A percentile compares a stretch with the other conserved stretches of the same genome.
Evolutionary conservation across 2,329 filamentous ascomycete genomes (phyloP).

Genomic region (Aspergillus hiratsukae): DNA sequence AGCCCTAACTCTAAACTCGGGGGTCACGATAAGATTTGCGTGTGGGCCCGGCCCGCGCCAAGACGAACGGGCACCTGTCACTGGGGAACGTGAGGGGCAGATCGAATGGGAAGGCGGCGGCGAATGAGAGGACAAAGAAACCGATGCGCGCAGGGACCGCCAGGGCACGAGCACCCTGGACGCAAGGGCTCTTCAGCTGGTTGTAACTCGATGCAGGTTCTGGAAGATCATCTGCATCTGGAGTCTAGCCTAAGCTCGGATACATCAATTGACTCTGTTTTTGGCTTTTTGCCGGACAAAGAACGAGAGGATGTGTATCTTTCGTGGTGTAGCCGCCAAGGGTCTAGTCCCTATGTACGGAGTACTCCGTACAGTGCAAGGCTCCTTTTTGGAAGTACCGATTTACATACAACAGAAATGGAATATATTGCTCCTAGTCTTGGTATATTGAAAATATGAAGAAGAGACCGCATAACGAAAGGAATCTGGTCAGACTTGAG

Average conservation of each 20-base stretch:
- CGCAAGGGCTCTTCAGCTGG: neutral
- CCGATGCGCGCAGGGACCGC: neutral
- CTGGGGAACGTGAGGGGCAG: neutral
- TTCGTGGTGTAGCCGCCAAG: neutral
- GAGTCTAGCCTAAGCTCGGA: neutral
- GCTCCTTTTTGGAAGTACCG: neutral
- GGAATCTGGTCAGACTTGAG: neutral
- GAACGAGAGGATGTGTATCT: neutral
- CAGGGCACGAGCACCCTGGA: neutral
- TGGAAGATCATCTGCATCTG: neutral
- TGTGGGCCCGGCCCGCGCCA: neutral
- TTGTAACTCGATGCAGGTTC: neutral
- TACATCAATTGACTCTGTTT: neutral
- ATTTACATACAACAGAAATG: neutral
- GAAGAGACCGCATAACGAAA: conserved; percentile 1
- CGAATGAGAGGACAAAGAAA: neutral
- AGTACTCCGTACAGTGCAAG: neutral
- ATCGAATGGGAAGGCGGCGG: neutral
- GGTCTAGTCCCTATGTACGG: neutral
- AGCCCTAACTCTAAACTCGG: neutral
- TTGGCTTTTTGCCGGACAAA: neutral
- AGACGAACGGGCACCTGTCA: neutral
- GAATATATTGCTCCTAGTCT: neutral
- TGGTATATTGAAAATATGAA: conserved; percentile 1
- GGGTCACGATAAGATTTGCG: neutral